Conservation (phyloP, 805 yeast species). For the Yarrowia alimentaria region DNA sequence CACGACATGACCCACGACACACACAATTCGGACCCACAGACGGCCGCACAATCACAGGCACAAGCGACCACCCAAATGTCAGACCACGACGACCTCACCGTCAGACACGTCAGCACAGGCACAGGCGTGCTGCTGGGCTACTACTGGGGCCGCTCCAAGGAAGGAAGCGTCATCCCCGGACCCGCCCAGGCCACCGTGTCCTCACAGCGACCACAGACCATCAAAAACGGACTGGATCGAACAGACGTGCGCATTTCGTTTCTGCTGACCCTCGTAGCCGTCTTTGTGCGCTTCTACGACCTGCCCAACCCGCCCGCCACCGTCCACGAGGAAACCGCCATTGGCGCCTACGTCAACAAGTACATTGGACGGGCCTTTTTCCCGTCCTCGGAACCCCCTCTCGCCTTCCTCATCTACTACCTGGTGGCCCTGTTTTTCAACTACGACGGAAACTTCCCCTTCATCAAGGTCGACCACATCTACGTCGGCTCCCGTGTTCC, state of each 20-base stretch:
- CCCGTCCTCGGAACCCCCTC: slow-evolving; percentile 58
- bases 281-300: slow-evolving; percentile 28
- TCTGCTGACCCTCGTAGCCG: slow-evolving; percentile 3
- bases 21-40: neutral
- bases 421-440: slow-evolving; percentile 44
- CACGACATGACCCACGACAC: too few relatives aligned
- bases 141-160: slow-evolving; percentile 23
- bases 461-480: slow-evolving; percentile 39
- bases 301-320: slow-evolving; percentile 29
- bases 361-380: slow-evolving; percentile 52
- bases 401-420: slow-evolving; percentile 48
- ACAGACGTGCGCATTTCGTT: neutral
- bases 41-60: too few relatives aligned
- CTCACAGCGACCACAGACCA: neutral
- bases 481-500: slow-evolving; percentile 36
- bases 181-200: slow-evolving; percentile 3
- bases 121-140: slow-evolving; percentile 23
- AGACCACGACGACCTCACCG: neutral
- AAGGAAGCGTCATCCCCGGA: slow-evolving; percentile 4
- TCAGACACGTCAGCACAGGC: slow-evolving; percentile 7
- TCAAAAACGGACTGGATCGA: neutral
- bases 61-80: too few relatives aligned
- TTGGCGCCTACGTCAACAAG: slow-evolving; percentile 35
- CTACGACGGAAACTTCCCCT: slow-evolving; percentile 42
- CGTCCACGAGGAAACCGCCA: slow-evolving; percentile 31